Evolutionary conservation across 2,329 filamentous ascomycete species (phyloP).

Genomic region (Chaetothyriales sp.): DNA sequence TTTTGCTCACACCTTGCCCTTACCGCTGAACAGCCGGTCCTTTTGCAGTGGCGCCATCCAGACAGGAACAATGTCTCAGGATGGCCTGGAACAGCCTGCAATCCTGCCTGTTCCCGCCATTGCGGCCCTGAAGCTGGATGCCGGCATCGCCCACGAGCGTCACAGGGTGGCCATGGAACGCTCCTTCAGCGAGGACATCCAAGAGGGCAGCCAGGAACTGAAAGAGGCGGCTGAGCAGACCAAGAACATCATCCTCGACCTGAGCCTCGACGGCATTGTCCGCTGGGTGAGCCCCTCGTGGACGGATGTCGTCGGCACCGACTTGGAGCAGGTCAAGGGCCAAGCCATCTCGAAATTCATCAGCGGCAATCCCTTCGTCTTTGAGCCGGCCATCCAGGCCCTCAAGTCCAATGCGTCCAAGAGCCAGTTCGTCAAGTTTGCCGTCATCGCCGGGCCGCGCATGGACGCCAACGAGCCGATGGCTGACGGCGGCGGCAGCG

Average conservation of each 20-base stretch:
- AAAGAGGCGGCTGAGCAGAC: conserved; percentile 94
- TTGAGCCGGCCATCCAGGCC: conserved; percentile 68
- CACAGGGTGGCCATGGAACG: conserved; percentile 35
- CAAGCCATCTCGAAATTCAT: conserved; percentile 68
- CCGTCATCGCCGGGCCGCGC: conserved; percentile 53
- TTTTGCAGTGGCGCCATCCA: not conserved
- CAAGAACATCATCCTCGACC: conserved; percentile 87
- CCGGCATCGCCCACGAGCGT: conserved; percentile 20
- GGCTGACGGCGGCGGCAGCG: conserved; percentile 21
- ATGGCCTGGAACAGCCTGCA: conserved; percentile 23
- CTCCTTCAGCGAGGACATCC: conserved; percentile 73
- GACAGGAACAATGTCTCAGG: conserved; percentile 26
- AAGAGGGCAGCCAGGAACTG: conserved; percentile 83
- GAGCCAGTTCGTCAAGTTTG: conserved; percentile 78
- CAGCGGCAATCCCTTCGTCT: conserved; percentile 64
- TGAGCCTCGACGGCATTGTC: conserved; percentile 78
- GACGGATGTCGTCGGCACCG: conserved; percentile 79
- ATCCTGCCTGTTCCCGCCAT: conserved; percentile 33
- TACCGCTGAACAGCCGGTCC: not conserved
- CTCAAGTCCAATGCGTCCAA: conserved; percentile 89
- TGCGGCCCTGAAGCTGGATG: conserved; percentile 31
- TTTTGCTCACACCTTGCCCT: not conserved
- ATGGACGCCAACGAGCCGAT: conserved; percentile 45
- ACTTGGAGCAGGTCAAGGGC: conserved; percentile 58
- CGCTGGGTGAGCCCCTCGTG: conserved; percentile 96